Evolutionary conservation across 1,284 basidiomycete genomes (phyloP).

Genomic region (Microbotryum saponariae): DNA sequence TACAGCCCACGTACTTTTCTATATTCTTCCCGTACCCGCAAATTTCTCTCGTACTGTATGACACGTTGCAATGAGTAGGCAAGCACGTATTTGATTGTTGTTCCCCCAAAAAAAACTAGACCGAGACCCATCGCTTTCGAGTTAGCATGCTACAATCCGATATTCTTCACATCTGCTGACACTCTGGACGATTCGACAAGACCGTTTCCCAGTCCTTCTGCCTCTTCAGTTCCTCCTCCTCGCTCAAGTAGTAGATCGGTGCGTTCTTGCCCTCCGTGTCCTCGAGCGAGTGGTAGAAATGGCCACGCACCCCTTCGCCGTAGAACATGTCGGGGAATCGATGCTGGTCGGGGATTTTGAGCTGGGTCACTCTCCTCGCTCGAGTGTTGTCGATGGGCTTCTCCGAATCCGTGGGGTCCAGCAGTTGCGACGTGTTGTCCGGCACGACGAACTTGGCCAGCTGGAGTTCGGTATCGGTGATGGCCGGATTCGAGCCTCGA

Average conservation of each 20-base stretch:
- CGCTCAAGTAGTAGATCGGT: conserved; percentile 13
- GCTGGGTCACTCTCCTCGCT: not conserved
- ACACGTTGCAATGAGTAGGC: too few species aligned
- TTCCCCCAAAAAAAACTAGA: too few species aligned
- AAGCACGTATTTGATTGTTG: too few species aligned
- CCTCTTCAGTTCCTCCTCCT: too few species aligned
- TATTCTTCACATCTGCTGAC: too few species aligned
- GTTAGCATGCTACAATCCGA: too few species aligned
- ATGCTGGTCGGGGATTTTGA: not conserved
- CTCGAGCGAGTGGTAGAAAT: conserved; percentile 20
- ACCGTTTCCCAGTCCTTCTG: too few species aligned
- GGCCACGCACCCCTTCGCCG: conserved; percentile 22
- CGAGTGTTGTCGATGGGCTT: conserved; percentile 5
- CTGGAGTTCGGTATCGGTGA: conserved; percentile 36
- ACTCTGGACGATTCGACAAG: too few species aligned
- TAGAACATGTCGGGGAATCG: conserved; percentile 14
- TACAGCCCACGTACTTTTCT: too few species aligned
- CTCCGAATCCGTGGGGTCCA: conserved; percentile 4
- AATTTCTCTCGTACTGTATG: too few species aligned
- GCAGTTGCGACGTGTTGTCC: conserved; percentile 8
- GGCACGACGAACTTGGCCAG: conserved; percentile 32
- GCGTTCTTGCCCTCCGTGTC: conserved; percentile 19
- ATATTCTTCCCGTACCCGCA: too few species aligned
- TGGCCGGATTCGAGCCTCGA: conserved; percentile 29
- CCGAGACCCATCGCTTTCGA: too few species aligned